Conservation (phyloP, 495 filamentous ascomycete species). For the Endocarpon pusillum region DNA sequence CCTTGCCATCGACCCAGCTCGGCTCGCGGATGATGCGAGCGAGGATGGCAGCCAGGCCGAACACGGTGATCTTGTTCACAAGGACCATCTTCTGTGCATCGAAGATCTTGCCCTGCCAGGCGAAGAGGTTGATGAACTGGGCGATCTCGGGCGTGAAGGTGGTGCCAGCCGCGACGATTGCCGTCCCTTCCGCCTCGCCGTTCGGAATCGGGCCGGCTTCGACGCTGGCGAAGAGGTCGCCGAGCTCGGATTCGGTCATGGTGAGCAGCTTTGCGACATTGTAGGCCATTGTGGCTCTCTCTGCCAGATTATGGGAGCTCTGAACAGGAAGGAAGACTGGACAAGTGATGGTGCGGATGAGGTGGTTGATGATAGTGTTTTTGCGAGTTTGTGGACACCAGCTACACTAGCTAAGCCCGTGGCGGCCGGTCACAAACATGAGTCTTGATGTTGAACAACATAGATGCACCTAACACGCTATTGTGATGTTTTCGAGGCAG, state of each 20-base stretch:
- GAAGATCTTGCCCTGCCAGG: slow-evolving; percentile 4
- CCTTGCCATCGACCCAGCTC: slow-evolving; percentile 4
- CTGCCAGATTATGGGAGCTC: no score
- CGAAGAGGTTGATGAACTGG: slow-evolving; percentile 2
- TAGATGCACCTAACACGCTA: no score
- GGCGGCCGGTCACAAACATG: no score
- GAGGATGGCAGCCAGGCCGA: slow-evolving; percentile 2
- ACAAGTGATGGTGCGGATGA: no score
- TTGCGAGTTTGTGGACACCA: no score
- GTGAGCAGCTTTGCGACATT: slow-evolving; percentile 1
- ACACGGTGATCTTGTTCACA: slow-evolving; percentile 2
- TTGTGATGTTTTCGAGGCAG: no score
- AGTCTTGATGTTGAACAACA: no score
- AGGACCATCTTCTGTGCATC: slow-evolving; percentile 4
- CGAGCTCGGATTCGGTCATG: slow-evolving; percentile 1
- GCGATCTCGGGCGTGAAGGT: not conserved
- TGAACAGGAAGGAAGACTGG: no score
- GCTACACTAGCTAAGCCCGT: no score
- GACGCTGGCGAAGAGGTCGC: slow-evolving; percentile 2
- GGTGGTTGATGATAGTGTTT: no score
- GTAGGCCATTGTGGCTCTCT: slow-evolving; percentile 6
- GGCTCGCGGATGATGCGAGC: not conserved
- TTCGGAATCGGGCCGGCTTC: slow-evolving; percentile 3
- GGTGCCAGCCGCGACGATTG: slow-evolving; percentile 1
- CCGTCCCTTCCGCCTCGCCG: slow-evolving; percentile 2